These are phyloP conservation scores for Talaromyces islandicus DNA, from an alignment of 2,329 filamentous ascomycete genomes.

Conservation along the genomic window DNA sequence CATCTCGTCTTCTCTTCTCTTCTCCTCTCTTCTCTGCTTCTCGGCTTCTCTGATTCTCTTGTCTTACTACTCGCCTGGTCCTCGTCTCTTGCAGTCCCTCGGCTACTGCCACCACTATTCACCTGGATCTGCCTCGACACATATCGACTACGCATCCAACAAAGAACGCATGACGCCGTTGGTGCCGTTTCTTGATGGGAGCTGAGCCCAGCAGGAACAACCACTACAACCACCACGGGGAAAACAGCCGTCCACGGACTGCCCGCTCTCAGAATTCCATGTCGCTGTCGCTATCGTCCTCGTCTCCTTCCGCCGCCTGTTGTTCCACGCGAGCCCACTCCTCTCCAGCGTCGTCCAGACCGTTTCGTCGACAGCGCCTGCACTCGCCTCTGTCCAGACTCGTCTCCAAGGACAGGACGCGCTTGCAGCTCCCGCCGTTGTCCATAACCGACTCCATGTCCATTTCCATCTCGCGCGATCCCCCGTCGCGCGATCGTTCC, in stretches of 20 bases:
- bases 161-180: not conserved
- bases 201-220: not conserved
- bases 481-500: not conserved
- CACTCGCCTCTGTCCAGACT: constrained; percentile 5
- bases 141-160: not conserved
- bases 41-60: not conserved
- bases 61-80: not conserved
- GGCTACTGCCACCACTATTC: not conserved
- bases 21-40: not conserved
- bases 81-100: not conserved
- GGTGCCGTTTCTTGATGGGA: not conserved
- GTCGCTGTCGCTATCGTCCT: not conserved
- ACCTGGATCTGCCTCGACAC: not conserved
- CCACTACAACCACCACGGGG: not conserved
- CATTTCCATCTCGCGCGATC: not conserved
- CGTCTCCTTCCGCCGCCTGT: not conserved
- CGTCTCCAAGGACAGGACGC: constrained; percentile 4
- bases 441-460: not conserved
- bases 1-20: not conserved
- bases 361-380: constrained; percentile 6
- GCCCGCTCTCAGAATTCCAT: constrained; percentile 1
- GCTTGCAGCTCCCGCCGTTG: not conserved
- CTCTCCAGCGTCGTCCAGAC: constrained; percentile 3
- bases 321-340: constrained; percentile 4
- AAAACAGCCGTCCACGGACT: not conserved